Conservation (phyloP, 331 rosid species). For the Saraca asoca region DNA sequence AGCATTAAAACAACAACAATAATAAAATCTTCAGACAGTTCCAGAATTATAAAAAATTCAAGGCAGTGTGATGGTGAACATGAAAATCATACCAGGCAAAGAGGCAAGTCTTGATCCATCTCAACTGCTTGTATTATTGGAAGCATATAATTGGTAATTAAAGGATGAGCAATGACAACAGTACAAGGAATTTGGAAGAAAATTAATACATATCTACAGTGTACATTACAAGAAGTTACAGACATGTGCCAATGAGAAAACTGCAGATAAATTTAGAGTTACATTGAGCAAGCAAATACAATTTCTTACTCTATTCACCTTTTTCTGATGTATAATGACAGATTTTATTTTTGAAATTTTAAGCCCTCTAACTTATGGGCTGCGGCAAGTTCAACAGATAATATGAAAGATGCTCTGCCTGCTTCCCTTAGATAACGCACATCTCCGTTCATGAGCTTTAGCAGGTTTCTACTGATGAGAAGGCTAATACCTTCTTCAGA, state of each 20-base stretch:
- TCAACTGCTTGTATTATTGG: background rate
- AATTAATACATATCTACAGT: slow-evolving; percentile 49
- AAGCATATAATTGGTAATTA: background rate
- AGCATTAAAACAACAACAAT: too few species aligned
- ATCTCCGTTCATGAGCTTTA: slow-evolving; percentile 91
- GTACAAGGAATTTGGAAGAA: slow-evolving; percentile 23
- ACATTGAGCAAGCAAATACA: slow-evolving; percentile 36
- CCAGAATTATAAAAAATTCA: too few species aligned
- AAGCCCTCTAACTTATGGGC: slow-evolving; percentile 42
- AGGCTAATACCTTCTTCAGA: slow-evolving; percentile 85
- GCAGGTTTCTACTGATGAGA: slow-evolving; percentile 73
- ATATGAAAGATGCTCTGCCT: slow-evolving; percentile 71
- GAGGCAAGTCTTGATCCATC: slow-evolving; percentile 5
- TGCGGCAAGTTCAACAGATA: slow-evolving; percentile 82
- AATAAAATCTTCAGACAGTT: too few species aligned
- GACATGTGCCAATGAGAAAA: slow-evolving; percentile 9
- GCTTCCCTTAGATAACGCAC: slow-evolving; percentile 81
- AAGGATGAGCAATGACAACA: background rate
- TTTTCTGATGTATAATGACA: slow-evolving; percentile 31
- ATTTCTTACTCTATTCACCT: slow-evolving; percentile 19
- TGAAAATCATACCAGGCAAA: too few species aligned
- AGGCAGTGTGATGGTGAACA: too few species aligned
- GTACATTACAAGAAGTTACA: slow-evolving; percentile 34
- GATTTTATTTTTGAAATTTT: slow-evolving; percentile 33
- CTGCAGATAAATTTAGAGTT: slow-evolving; percentile 31